Evolutionary conservation across 306 rosid genomes (phyloP).

Genomic region (Cucumis hystrix): DNA sequence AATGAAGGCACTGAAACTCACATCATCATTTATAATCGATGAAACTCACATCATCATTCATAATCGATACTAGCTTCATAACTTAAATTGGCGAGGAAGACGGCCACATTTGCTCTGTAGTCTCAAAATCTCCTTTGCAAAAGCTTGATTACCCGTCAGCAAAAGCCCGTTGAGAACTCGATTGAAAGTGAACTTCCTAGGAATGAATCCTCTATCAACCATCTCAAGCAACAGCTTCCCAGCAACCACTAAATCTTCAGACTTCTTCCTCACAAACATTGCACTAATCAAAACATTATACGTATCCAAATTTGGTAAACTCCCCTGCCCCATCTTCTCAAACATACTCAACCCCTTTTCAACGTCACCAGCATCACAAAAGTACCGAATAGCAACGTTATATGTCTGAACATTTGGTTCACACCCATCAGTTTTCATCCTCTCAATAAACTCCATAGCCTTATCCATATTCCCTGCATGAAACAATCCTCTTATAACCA

Average conservation of each 20-base stretch:
- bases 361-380: conserved; percentile 64
- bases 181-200: conserved; percentile 55
- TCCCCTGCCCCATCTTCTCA: conserved; percentile 49
- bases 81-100: conserved; percentile 42
- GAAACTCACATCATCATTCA: too few relatives aligned
- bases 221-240: conserved; percentile 79
- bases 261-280: conserved; percentile 80
- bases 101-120: conserved; percentile 55
- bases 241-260: conserved; percentile 58
- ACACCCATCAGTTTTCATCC: conserved; percentile 45
- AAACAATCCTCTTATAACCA: conserved; percentile 69
- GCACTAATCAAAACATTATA: conserved; percentile 70
- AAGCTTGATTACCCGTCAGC: conserved; percentile 64
- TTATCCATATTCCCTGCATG: conserved; percentile 47
- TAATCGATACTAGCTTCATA: conserved; percentile 18
- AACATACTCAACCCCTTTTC: conserved; percentile 51
- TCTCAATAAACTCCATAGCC: conserved; percentile 40
- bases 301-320: conserved; percentile 74
- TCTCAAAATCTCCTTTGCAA: conserved; percentile 67
- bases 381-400: conserved; percentile 52
- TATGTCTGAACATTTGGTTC: conserved; percentile 60
- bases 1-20: background rate
- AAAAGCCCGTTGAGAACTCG: conserved; percentile 65
- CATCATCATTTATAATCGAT: background rate
- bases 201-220: conserved; percentile 70